These are phyloP conservation scores for Scedosporium apiospermum DNA, from an alignment of 2,329 filamentous ascomycete species.

Conservation along the genomic window DNA sequence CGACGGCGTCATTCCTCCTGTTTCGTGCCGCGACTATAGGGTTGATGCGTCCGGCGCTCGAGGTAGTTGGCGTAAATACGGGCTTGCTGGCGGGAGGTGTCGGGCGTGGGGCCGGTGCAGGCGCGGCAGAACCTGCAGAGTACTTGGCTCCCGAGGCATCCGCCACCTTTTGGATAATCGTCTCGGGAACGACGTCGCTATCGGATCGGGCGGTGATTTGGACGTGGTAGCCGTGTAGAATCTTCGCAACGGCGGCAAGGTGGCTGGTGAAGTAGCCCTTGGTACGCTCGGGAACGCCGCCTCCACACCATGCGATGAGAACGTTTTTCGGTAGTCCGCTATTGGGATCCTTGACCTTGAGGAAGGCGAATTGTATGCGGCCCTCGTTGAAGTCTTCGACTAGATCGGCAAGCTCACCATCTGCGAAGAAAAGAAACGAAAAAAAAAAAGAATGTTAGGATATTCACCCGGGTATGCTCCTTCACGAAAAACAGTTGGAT, in stretches of 20 bases:
- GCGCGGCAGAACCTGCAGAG: constrained; percentile 49
- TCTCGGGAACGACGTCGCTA: constrained; percentile 75
- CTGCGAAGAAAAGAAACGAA: constrained; percentile 31
- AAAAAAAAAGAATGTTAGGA: constrained; percentile 5
- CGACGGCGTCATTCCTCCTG: constrained; percentile 49
- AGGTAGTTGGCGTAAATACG: constrained; percentile 70
- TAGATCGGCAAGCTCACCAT: constrained; percentile 82
- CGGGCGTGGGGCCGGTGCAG: constrained; percentile 25
- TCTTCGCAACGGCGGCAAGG: constrained; percentile 76
- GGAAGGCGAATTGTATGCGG: constrained; percentile 90
- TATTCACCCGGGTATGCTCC: not conserved
- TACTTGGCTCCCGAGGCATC: constrained; percentile 96
- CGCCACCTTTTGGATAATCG: constrained; percentile 85
- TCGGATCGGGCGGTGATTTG: constrained; percentile 94
- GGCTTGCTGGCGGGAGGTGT: constrained; percentile 80
- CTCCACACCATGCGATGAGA: constrained; percentile 92
- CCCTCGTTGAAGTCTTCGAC: constrained; percentile 96
- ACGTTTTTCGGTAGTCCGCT: constrained; percentile 81
- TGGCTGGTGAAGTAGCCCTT: constrained; percentile 99
- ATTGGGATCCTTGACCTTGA: constrained; percentile 95
- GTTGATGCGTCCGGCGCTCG: constrained; percentile 48
- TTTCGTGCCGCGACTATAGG: constrained; percentile 58
- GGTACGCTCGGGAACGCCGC: constrained; percentile 93
- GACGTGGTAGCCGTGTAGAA: constrained; percentile 94
- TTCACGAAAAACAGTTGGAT: too few species aligned